Percentiles rank a stretch among this genome's conserved stretches.
Evolutionary conservation across 148 eudicot genomes (phyloP).

Genomic region (Fagopyrum esculentum): DNA sequence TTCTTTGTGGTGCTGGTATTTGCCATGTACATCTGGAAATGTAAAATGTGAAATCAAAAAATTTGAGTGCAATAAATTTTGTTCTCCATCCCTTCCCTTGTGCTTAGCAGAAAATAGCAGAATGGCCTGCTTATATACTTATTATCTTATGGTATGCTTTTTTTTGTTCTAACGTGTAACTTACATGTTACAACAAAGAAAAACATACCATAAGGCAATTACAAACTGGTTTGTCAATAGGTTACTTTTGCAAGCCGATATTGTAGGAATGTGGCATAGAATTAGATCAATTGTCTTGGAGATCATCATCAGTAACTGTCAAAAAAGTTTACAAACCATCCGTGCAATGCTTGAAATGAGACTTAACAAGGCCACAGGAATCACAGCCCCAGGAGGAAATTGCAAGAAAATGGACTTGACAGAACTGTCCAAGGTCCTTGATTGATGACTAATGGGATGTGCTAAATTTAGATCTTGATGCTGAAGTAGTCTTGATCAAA

Average conservation of each 20-base stretch:
- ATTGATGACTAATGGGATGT: background rate
- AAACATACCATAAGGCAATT: too few species aligned
- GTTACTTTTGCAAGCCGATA: background rate
- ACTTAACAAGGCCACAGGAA: background rate
- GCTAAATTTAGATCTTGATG: slow-evolving; percentile 40
- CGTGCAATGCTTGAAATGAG: background rate
- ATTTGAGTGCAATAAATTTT: background rate
- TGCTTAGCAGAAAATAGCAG: too few species aligned
- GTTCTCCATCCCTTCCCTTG: background rate
- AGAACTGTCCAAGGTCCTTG: background rate
- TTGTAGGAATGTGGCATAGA: background rate
- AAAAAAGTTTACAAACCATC: background rate
- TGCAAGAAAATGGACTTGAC: background rate
- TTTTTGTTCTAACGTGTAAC: too few species aligned
- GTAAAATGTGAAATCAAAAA: slow-evolving; percentile 3
- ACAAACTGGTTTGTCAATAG: too few species aligned
- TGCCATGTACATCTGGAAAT: background rate
- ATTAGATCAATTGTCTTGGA: background rate
- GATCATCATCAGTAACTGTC: background rate
- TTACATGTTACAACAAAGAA: too few species aligned
- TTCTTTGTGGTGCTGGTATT: slow-evolving; percentile 1
- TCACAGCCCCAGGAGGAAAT: background rate
- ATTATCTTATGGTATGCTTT: too few species aligned
- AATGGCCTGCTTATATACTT: too few species aligned
- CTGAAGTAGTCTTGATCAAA: slow-evolving; percentile 73